A percentile compares a stretch with the other conserved stretches of the same genome.
These are phyloP conservation scores for Nymphaea thermarum DNA, from an alignment of 164 flowering plant species.

Conservation along the genomic window DNA sequence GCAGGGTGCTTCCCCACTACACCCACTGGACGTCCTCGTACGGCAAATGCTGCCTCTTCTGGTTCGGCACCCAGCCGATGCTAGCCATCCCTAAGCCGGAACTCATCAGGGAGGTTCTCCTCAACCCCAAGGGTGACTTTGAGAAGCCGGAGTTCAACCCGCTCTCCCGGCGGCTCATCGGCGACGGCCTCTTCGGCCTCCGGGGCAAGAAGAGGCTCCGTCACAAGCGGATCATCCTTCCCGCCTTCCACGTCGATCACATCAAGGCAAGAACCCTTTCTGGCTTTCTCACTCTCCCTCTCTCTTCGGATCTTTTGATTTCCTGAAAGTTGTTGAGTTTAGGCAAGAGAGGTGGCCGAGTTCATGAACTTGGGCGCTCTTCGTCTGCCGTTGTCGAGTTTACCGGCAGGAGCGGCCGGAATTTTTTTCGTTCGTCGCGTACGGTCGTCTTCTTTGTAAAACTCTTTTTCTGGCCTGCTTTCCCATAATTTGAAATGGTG, in stretches of 20 bases:
- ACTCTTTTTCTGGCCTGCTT: no score
- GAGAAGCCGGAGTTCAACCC: slow-evolving; percentile 4
- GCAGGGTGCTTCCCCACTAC: slow-evolving; percentile 6
- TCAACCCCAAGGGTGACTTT: slow-evolving; percentile 6
- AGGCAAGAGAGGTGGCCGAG: no score
- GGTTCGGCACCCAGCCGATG: slow-evolving; percentile 11
- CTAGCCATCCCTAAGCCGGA: slow-evolving; percentile 5
- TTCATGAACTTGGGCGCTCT: no score
- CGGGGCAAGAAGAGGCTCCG: slow-evolving; percentile 9
- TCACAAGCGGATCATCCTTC: slow-evolving; percentile 7
- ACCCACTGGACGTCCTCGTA: slow-evolving; percentile 6
- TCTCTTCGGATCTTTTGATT: neutral
- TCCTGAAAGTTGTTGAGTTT: no score
- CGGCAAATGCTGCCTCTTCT: slow-evolving; percentile 8
- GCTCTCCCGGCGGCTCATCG: slow-evolving; percentile 6
- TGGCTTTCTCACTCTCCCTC: no score
- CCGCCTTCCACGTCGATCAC: slow-evolving; percentile 9
- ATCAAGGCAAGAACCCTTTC: slow-evolving; percentile 6
- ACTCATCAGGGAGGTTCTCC: slow-evolving; percentile 9
- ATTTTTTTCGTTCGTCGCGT: no score
- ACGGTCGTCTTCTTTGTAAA: no score
- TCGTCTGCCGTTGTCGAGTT: no score
- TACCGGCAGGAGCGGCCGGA: no score
- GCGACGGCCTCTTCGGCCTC: slow-evolving; percentile 7
- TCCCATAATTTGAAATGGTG: no score